Base-by-base conservation (phyloP, 805 yeast genomes). In the Ogataea zsoltii region DNA sequence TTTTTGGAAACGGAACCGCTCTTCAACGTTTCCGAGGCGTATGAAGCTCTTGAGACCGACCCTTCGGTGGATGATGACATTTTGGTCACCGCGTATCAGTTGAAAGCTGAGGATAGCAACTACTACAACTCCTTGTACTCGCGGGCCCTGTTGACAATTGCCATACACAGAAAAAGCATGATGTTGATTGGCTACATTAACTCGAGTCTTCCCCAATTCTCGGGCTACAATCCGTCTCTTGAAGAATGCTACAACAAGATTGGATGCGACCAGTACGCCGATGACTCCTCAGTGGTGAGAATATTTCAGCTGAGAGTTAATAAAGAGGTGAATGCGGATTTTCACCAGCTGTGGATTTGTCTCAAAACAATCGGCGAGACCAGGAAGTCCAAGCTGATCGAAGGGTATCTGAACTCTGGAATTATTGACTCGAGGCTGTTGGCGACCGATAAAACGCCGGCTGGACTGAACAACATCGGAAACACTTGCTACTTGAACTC, bases 401-500 rank as follows among this genome's bases (percentile, higher is more conserved):
- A 61, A 3, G 72, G 80, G 11, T 89, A 74, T 55, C 65, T 89
- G 26, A 70, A 69, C 32, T 72, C 80, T 0, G 96, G 96, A 0
- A 66, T 75, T 16, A 68, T 85, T 30, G 88, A 85, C 60, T 76
- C 81, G 4, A 67, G 75, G 9, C 63, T 76, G 2, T 63, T 86
- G 15, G 83, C 90, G 0, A 77, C 80, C 0, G 82, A 77, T 13
- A 76, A 79, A 40, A 83, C 92, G 79, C 99, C 99, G 0, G 88
- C 89, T 3, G 99, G 99, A 0, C 73, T 94, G 59, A 88, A 85
- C 65, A 94, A 94, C 61, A 91, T 90, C 50, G 99, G 99, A 18
- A 94, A 94, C 62, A 92, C 99, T 0, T 94, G 99, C 65, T 91
- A 91, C 56, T 71, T 94, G 63, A 92, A 94, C 62, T 92, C 98